Base-by-base conservation (phyloP, 2,329 filamentous ascomycete species). In the Fusarium sarcochroum region DNA sequence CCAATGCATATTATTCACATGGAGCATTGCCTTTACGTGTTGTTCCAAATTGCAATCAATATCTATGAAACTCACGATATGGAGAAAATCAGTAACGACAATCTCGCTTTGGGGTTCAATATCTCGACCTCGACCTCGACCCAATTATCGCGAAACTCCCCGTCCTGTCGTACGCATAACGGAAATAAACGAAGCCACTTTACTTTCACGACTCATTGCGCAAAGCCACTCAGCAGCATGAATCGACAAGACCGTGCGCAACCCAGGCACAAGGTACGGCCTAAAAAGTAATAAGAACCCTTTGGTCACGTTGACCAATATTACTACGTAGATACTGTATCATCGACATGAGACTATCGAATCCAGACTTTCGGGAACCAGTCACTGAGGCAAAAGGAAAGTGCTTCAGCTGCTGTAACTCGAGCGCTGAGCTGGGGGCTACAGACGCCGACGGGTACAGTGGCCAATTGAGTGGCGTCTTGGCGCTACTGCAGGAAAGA, bases 391-490 rank as follows among this genome's bases (percentile, higher is more conserved):
- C 23, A 30, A 45, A 58, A 34, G n/a, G n/a, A n/a, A n/a, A n/a
- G n/a, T n/a, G n/a, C n/a, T n/a, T n/a, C n/a, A n/a, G n/a, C n/a
- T n/a, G n/a, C n/a, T n/a, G n/a, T n/a, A n/a, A n/a, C n/a, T n/a
- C n/a, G n/a, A n/a, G n/a, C n/a, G n/a, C n/a, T n/a, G n/a, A n/a
- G n/a, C n/a, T n/a, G n/a, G n/a, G n/a, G n/a, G n/a, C n/a, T n/a
- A n/a, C n/a, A n/a, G 30, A 35, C 42, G 21, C 15, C 21, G 40
- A 35, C 42, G 27, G 51, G 38, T 27, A 27, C n/a, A 58, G 30
- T 44, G 55, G 60, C 61, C 59, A 64, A 64, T 64, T 64, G 46
- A 40, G 21, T 7, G 21, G 40, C 37, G 37, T 2, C 30, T 13
- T 41, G 14, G 44, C 35, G 50, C 59, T 56, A 63, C 45, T 50